Evolutionary conservation across 225 moss, liverwort and hornwort genomes (phyloP), one percentile per base, ranked within the genome.

Genomic region (Pseudisothecium myosuroides): DNA sequence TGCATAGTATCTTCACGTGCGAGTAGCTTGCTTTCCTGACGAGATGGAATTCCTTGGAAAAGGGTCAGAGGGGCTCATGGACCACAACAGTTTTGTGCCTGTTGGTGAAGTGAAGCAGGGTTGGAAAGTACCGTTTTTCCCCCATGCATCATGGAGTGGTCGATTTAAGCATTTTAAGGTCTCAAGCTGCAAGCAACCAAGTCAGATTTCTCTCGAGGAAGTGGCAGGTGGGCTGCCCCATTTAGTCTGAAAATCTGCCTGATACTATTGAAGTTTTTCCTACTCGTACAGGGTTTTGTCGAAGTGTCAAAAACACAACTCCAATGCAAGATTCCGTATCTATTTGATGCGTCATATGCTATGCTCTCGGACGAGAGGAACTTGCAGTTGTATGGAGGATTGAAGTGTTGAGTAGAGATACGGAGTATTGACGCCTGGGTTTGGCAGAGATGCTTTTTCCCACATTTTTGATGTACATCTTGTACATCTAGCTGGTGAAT

Each of bases 21-120:
- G 55, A 49, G 49, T 85, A 78, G 83, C 74, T 67, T 72, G 90
- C 54, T 82, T 77, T 63, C 41, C 50, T 58, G 86, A 90, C 62
- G 85, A 77, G 64, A 88, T 66, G 85, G 29, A 52, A 80, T 34
- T 59, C 29, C 43, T 60, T 87, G 87, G 85, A 63, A 28, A 77
- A 58, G 64, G 85, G 58, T 89, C 74, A 66, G 43, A 68, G 74
- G 79, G 67, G 47, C 83, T 56, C 59, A 50, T 83, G 86, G 86
- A 83, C 89, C 89, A 76, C 90, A 81, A 75, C 86, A 84, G 74
- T 87, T 88, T 92, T 82, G 71, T 80, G 63, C 77, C 76, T 60
- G 77, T 47, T 36, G n/a, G 43, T 76, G 62, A 68, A 47, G 73
- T 74, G 73, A 75, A 62, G 64, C n/a, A 64, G 83, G 83, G 69